Evolutionary conservation across 2,329 filamentous ascomycete species (phyloP), one percentile per base, ranked within the genome.

Genomic region (Verticillium longisporum): DNA sequence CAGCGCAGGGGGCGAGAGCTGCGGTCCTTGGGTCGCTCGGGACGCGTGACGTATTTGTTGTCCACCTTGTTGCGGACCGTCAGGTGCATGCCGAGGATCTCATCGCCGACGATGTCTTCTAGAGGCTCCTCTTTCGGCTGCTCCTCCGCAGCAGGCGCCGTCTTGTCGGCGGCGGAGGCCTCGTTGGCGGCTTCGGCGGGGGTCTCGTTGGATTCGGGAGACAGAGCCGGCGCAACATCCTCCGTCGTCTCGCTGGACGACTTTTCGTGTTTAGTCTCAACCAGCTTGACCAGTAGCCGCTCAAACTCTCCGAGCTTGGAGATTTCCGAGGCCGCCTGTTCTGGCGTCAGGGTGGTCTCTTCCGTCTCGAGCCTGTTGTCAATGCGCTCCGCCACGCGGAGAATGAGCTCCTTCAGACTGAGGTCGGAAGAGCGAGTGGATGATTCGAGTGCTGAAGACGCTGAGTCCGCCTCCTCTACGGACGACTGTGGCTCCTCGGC

Each of bases 61-160:
- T 95, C 88, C 60, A 96, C 83, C 65, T 83, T 84, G 77, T 90
- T 95, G 65, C 85, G 85, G 57, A 91, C 78, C 0, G 85, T 88
- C 60, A 97, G 77, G 14, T 86, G 86, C 81, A 95, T 85, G 45
- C 85, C 90, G 32, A 92, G 76, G 1, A 93, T 68, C 2, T 81
- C 75, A 1, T 66, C 63, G 10, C 62, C 62, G 4, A 58, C 45
- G 2, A 60, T 50, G 45, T 50, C 45, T n/a, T 50, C 50, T 14
- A 55, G 37, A 15, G 58, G 55, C 31, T 59, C 61, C 21, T 60
- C 34, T 38, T 60, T 21, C 10, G 57, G 55, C 7, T 56, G n/a
- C n/a, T 64, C 60, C 13, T 63, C 38, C 26, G 58, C 5, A 13
- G 58, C 33, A n/a, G 61, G 13, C n/a, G 21, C 6, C 3, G 36